Conservation (phyloP, 108 stramenopile genomes). For the Cyclostephanos tholiformis region DNA sequence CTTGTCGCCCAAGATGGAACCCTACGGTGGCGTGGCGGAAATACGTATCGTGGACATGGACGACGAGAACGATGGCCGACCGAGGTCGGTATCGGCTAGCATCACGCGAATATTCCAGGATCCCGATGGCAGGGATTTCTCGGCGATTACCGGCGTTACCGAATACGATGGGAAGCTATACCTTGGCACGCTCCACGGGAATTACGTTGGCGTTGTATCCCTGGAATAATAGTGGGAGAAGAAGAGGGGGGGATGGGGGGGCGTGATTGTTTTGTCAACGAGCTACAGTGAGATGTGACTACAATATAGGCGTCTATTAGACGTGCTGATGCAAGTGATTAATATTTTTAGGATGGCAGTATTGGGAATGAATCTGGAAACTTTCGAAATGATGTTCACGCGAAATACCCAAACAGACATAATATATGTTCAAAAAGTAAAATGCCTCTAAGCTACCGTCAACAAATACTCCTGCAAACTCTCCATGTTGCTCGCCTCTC, state of each 20-base stretch:
- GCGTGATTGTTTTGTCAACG: no score
- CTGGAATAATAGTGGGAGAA: no score
- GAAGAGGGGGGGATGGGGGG: neutral
- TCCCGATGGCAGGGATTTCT: slow-evolving; percentile 61
- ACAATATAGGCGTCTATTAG: no score
- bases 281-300: no score
- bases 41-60: slow-evolving; percentile 47
- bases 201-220: slow-evolving; percentile 67
- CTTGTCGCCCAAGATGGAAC: slow-evolving; percentile 28
- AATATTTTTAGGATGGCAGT: no score
- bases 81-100: no score
- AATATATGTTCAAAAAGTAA: neutral
- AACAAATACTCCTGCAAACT: slow-evolving; percentile 82
- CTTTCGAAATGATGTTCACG: no score
- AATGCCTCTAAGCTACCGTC: slow-evolving; percentile 63
- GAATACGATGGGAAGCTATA: slow-evolving; percentile 60
- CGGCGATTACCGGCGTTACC: slow-evolving; percentile 63
- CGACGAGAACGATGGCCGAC: slow-evolving; percentile 20
- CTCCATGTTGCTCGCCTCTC: slow-evolving; percentile 74
- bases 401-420: neutral
- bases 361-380: no score
- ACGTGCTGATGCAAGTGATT: no score
- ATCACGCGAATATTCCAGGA: slow-evolving; percentile 57
- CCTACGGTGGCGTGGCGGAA: slow-evolving; percentile 58
- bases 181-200: slow-evolving; percentile 68